Evolutionary conservation across 2,329 filamentous ascomycete genomes (phyloP).

Genomic region (Penicillium griseofulvum): DNA sequence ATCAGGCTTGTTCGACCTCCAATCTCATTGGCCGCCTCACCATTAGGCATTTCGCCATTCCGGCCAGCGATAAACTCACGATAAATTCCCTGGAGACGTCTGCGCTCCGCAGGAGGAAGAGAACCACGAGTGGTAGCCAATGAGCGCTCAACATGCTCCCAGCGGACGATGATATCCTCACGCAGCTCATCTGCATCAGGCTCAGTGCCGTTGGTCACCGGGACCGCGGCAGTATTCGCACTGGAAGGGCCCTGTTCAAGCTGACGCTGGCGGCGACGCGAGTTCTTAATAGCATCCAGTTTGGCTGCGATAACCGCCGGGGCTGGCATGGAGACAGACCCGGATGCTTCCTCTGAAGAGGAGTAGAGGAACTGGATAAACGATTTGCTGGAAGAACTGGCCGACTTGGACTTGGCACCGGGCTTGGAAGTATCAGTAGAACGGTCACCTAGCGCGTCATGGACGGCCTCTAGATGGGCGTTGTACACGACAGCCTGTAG

Average conservation of each 20-base stretch:
- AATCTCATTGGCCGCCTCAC: constrained; percentile 86
- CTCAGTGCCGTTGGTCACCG: constrained; percentile 25
- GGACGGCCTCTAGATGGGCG: constrained; percentile 93
- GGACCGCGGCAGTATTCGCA: constrained; percentile 9
- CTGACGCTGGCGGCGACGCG: constrained; percentile 62
- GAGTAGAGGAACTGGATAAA: constrained; percentile 87
- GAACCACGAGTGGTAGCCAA: constrained; percentile 75
- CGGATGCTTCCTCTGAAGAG: constrained; percentile 50
- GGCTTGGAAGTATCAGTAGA: constrained; percentile 41
- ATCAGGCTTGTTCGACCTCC: constrained; percentile 91
- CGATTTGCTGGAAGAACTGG: constrained; percentile 38
- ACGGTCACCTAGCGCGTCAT: constrained; percentile 73
- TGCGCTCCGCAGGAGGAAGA: constrained; percentile 75
- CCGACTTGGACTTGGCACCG: constrained; percentile 29
- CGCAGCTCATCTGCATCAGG: constrained; percentile 32
- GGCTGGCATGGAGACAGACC: constrained; percentile 65
- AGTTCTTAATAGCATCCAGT: constrained; percentile 72
- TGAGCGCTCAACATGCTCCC: constrained; percentile 77
- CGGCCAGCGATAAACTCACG: constrained; percentile 87
- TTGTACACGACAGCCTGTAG: constrained; percentile 94
- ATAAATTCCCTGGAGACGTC: constrained; percentile 76
- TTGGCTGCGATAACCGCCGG: constrained; percentile 78
- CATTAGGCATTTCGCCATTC: constrained; percentile 92
- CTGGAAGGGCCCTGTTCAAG: constrained; percentile 39
- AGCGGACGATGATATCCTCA: constrained; percentile 76